A percentile compares a stretch with the other conserved stretches of the same genome.
phyloP scores from a whole-genome alignment of 257 asterid genomes.

The Fraxinus quadrangulata region DNA sequence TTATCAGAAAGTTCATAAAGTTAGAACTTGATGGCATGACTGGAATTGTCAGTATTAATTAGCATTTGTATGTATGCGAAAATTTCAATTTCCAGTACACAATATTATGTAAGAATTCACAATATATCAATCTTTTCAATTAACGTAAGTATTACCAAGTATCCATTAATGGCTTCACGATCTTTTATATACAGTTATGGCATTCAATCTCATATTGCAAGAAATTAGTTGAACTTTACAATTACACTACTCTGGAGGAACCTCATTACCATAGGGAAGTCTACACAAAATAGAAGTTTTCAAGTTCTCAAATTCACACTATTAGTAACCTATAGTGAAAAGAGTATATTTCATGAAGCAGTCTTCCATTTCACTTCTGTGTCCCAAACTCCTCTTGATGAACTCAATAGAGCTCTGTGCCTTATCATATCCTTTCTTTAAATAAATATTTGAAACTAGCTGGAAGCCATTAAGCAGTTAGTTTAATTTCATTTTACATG shows the following conservation, averaged over 20 bases:
- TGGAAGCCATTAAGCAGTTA: constrained; percentile 20
- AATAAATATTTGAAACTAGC: constrained; percentile 22
- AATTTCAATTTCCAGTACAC: neutral
- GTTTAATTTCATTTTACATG: constrained; percentile 25
- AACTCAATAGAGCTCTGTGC: constrained; percentile 23
- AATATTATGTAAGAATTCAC: neutral
- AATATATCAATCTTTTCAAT: neutral
- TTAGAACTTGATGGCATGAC: constrained; percentile 1
- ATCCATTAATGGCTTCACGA: neutral
- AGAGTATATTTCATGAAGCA: neutral
- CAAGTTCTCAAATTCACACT: constrained; percentile 11
- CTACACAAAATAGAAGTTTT: neutral
- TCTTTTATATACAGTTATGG: neutral
- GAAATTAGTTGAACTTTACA: neutral
- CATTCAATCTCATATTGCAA: no score
- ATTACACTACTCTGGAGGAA: neutral
- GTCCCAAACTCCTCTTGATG: neutral
- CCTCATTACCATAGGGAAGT: neutral
- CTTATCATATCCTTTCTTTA: neutral
- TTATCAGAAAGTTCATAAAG: constrained; percentile 8
- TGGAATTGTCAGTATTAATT: neutral
- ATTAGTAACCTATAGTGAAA: neutral
- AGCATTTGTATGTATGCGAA: neutral
- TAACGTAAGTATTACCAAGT: neutral
- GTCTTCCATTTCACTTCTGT: constrained; percentile 12